Evolutionary conservation across 345 rosid species (phyloP), one percentile per base, ranked within the genome.

Genomic region (Hibiscus trionum): DNA sequence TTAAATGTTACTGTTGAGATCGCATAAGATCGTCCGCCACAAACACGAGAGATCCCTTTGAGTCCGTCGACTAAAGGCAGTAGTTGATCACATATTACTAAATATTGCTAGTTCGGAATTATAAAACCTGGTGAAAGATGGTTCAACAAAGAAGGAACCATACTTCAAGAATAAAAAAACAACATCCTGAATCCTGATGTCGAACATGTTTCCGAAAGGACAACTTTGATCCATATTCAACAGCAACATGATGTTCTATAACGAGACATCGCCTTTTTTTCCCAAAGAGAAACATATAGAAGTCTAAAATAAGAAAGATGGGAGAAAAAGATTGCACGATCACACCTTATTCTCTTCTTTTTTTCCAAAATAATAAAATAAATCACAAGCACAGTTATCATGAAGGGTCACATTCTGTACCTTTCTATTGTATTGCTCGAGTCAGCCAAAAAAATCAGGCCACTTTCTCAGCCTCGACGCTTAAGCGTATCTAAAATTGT

Each of bases 401-500:
- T 39, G 7, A 47, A 58, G 55, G 44, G 57, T 2, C 0, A 21
- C 7, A 4, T 8, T 62, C 4, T 8, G 7, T 71, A 80, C 83
- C 83, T 74, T 67, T 44, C 33, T 15, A 52, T 55, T 31, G 67
- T 53, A 37, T 16, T 73, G 65, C 53, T 66, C 19, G 7, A 3
- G 61, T 74, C 62, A 37, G 57, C 46, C 24, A 21, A 21, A 21
- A 21, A 21, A 21, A 21, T 21, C 24, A 21, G 24, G 24, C 24
- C 44, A 21, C 52, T 31, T 50, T 69, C 66, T 84, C 81, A 81
- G 58, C 75, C 66, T 47, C 72, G 77, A 52, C 24, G 61, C 71
- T 76, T 49, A 35, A 89, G 90, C 0, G 75, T 71, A 27, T 67
- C 84, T 16, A 92, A 90, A 55, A 92, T 90, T 71, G 69, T 76